A percentile compares a stretch with the other conserved stretches of the same genome.
Evolutionary conservation across 371 early-diverging fungal genomes (phyloP).

Genomic region (Mucor mucedo): DNA sequence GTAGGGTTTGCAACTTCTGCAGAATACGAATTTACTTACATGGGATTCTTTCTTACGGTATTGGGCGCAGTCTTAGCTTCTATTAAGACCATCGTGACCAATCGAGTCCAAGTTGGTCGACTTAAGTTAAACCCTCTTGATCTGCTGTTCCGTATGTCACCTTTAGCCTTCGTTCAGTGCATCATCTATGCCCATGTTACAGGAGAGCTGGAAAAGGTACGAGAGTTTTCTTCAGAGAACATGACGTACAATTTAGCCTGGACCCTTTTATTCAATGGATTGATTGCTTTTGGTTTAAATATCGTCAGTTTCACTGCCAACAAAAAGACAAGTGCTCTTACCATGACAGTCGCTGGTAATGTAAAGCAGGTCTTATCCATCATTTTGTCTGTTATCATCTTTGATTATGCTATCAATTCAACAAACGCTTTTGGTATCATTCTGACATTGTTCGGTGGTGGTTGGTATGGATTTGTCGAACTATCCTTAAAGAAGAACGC

Average conservation of each 20-base stretch:
- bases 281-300: conserved; percentile 85
- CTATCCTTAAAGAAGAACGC: conserved; percentile 5
- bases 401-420: conserved; percentile 67
- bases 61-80: conserved; percentile 84
- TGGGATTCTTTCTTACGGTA: conserved; percentile 78
- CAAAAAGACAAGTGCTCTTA: conserved; percentile 82
- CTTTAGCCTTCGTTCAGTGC: conserved; percentile 80
- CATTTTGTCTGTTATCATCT: conserved; percentile 76
- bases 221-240: conserved; percentile 52
- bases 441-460: conserved; percentile 81
- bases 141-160: conserved; percentile 82
- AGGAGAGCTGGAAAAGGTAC: conserved; percentile 70
- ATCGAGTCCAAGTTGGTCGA: conserved; percentile 78
- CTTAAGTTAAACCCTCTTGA: conserved; percentile 84
- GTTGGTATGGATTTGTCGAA: conserved; percentile 53
- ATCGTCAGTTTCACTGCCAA: conserved; percentile 84
- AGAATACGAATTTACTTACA: conserved; percentile 77
- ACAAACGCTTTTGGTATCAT: conserved; percentile 77
- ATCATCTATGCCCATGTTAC: conserved; percentile 65
- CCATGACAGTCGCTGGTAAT: conserved; percentile 89
- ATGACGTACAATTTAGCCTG: conserved; percentile 51
- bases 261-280: conserved; percentile 75
- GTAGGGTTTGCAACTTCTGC: conserved; percentile 85
- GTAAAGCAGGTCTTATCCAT: conserved; percentile 88
- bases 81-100: conserved; percentile 85